Conservation (phyloP, 176 grass and related monocot genomes). For the Sorghum bicolor region Sorghum_bicolor_NCBIv3 NC_012878.2:9361001-9361500, state of each 20-base stretch:
- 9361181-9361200: neutral
- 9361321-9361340: conserved; percentile 47
- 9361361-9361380: conserved; percentile 27
- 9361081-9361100: conserved; percentile 91
- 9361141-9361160: conserved; percentile 61
- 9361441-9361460: conserved; percentile 99
- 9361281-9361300: conserved; percentile 77
- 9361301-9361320: conserved; percentile 81
- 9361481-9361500: conserved; percentile 85
- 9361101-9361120: conserved; percentile 82
- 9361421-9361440: conserved; percentile 95
- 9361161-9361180: neutral
- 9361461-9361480: conserved; percentile 91
- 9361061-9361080: conserved; percentile 78
- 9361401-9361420: conserved; percentile 59
- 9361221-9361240: neutral
- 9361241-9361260: neutral
- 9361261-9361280: conserved; percentile 43
- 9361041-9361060: conserved; percentile 71
- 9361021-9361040: conserved; percentile 69
- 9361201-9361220: neutral
- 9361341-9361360: neutral
- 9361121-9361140: conserved; percentile 73
- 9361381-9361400: conserved; percentile 69
- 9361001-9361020: conserved; percentile 91